These are phyloP conservation scores for Pythium phragmiticola DNA, from an alignment of 352 stramenopile genomes.

Conservation along the genomic window DNA sequence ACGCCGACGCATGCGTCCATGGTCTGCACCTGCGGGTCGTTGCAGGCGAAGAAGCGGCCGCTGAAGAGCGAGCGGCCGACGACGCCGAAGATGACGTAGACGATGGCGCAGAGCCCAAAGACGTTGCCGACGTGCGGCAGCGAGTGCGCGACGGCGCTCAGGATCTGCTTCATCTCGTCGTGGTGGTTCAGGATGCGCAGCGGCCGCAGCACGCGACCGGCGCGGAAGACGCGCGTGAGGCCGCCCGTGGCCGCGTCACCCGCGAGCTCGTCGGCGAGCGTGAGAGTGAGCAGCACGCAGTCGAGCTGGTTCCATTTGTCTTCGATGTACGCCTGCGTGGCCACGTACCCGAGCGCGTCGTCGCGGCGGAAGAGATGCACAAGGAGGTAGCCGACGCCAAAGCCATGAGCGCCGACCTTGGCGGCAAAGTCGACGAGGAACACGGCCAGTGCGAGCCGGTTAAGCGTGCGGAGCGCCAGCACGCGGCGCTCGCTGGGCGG, in stretches of 20 bases:
- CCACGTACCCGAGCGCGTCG: constrained; percentile 60
- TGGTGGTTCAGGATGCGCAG: constrained; percentile 78
- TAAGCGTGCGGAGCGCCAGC: constrained; percentile 36
- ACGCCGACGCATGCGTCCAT: constrained; percentile 57
- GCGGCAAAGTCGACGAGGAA: constrained; percentile 60
- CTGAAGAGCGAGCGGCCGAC: constrained; percentile 69
- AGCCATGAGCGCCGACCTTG: constrained; percentile 54
- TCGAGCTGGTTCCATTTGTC: constrained; percentile 79
- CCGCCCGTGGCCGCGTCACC: constrained; percentile 29
- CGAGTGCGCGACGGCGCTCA: constrained; percentile 65
- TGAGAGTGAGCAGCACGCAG: constrained; percentile 52
- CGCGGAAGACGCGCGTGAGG: constrained; percentile 59
- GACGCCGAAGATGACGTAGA: constrained; percentile 79
- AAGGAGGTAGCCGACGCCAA: constrained; percentile 63
- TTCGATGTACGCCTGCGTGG: constrained; percentile 73
- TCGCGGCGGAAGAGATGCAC: constrained; percentile 61
- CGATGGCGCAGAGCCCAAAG: constrained; percentile 64
- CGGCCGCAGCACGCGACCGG: constrained; percentile 59
- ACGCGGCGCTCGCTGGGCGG: constrained; percentile 38
- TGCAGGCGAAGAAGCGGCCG: constrained; percentile 65
- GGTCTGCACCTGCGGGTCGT: constrained; percentile 40
- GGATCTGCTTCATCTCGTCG: constrained; percentile 73
- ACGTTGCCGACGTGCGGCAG: constrained; percentile 75
- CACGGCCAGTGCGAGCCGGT: constrained; percentile 46
- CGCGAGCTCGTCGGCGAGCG: constrained; percentile 57